phyloP scores from a whole-genome alignment of 371 early-diverging fungal genomes.

The Blakeslea trispora region DNA sequence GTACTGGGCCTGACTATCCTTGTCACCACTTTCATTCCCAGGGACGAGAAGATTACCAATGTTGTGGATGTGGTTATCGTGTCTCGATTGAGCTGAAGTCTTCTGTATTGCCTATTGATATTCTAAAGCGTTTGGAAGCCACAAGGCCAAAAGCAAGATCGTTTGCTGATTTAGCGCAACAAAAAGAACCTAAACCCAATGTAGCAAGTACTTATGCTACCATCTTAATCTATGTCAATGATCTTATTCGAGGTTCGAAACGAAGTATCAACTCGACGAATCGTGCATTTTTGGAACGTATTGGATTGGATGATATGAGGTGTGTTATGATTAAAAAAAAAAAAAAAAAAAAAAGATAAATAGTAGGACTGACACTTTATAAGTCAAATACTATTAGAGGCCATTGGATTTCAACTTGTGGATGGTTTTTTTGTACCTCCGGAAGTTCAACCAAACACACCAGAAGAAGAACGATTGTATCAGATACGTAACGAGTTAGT shows the following conservation, averaged over 20 bases:
- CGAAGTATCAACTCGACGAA: constrained; percentile 41
- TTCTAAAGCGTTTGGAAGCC: constrained; percentile 17
- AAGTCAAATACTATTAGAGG: constrained; percentile 41
- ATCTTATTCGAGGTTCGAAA: constrained; percentile 28
- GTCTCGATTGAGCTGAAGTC: constrained; percentile 10
- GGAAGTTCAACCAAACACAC: constrained; percentile 16
- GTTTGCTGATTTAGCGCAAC: constrained; percentile 19
- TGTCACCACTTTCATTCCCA: constrained; percentile 41
- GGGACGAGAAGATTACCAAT: constrained; percentile 11
- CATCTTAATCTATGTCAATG: constrained; percentile 31
- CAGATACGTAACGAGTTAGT: constrained; percentile 32
- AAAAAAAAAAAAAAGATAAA: too few species aligned
- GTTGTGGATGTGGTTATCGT: constrained; percentile 36
- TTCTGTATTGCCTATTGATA: constrained; percentile 21
- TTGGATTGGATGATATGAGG: constrained; percentile 45
- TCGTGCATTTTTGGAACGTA: constrained; percentile 24
- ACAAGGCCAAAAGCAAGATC: constrained; percentile 22
- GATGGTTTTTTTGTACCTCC: constrained; percentile 42
- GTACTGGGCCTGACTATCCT: constrained; percentile 17
- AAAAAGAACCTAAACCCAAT: constrained; percentile 26
- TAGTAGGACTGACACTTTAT: neutral
- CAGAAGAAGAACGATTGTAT: constrained; percentile 12
- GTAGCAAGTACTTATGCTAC: constrained; percentile 29
- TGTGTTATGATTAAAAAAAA: neutral
- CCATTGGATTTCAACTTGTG: constrained; percentile 35